These are phyloP conservation scores for Coprinellus micaceus DNA, from an alignment of 768 basidiomycete genomes.

Conservation along the genomic window DNA sequence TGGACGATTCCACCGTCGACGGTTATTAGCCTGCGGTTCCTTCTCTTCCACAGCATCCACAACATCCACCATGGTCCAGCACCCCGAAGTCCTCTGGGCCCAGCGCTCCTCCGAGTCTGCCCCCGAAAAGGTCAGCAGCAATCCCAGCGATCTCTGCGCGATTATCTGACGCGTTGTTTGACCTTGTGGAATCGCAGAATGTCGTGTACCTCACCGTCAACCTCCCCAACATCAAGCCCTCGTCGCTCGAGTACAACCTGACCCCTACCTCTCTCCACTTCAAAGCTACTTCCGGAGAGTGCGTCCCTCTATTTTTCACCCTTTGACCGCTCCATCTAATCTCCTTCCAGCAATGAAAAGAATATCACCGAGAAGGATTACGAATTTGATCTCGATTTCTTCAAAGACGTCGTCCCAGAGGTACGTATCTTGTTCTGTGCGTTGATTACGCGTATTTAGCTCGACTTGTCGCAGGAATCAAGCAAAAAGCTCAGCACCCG, in stretches of 20 bases:
- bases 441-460: background rate
- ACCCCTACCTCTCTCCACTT: conserved; percentile 57
- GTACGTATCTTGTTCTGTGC: conserved; percentile 35
- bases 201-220: conserved; percentile 82
- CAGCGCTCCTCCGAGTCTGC: conserved; percentile 74
- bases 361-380: conserved; percentile 57
- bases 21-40: conserved; percentile 19
- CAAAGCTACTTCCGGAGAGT: conserved; percentile 66
- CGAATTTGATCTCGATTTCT: conserved; percentile 75
- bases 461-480: conserved; percentile 42
- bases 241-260: conserved; percentile 57
- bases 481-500: conserved; percentile 63
- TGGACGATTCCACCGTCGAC: conserved; percentile 37
- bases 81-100: conserved; percentile 94
- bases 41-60: conserved; percentile 9
- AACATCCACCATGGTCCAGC: conserved; percentile 40
- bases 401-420: conserved; percentile 70
- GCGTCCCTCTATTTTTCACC: conserved; percentile 21
- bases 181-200: conserved; percentile 54
- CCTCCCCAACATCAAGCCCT: conserved; percentile 64
- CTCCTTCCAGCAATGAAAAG: conserved; percentile 29
- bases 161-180: background rate
- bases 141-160: conserved; percentile 7
- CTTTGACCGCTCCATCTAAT: conserved; percentile 7
- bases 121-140: conserved; percentile 57